Evolutionary conservation across 2,329 filamentous ascomycete species (phyloP).

Genomic region (Ilyonectria sp.): DNA sequence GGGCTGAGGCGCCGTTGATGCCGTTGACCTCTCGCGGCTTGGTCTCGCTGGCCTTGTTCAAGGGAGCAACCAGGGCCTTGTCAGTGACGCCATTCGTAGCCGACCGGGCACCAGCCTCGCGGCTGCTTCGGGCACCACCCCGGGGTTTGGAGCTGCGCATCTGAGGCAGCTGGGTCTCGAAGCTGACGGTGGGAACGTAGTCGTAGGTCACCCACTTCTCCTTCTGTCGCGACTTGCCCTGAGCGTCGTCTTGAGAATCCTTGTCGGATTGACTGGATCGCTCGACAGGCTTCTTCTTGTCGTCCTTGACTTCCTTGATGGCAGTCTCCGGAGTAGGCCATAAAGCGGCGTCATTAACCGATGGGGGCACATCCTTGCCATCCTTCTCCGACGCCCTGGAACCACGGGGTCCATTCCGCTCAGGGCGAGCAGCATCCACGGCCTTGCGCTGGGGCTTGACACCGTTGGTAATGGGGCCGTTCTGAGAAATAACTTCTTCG

Average conservation of each 20-base stretch:
- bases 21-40: constrained; percentile 55
- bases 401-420: constrained; percentile 64
- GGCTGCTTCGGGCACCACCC: constrained; percentile 62
- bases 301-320: constrained; percentile 79
- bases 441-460: constrained; percentile 61
- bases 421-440: constrained; percentile 57
- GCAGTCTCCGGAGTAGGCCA: constrained; percentile 94
- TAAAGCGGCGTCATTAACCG: constrained; percentile 81
- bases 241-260: constrained; percentile 69
- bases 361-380: constrained; percentile 64
- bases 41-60: constrained; percentile 52
- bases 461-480: constrained; percentile 53
- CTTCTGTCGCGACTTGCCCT: constrained; percentile 73
- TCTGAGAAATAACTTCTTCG: constrained; percentile 45
- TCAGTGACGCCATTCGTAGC: constrained; percentile 55
- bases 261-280: constrained; percentile 73
- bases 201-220: constrained; percentile 88
- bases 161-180: constrained; percentile 83
- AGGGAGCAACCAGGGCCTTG: constrained; percentile 53
- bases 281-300: constrained; percentile 77
- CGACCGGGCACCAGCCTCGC: constrained; percentile 54
- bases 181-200: constrained; percentile 87
- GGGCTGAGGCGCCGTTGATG: constrained; percentile 54
- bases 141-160: constrained; percentile 66
- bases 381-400: constrained; percentile 62